Percentiles rank a stretch among this genome's conserved stretches.
phyloP scores from a whole-genome alignment of 352 stramenopile genomes.

The Phytophthora vignae region DNA sequence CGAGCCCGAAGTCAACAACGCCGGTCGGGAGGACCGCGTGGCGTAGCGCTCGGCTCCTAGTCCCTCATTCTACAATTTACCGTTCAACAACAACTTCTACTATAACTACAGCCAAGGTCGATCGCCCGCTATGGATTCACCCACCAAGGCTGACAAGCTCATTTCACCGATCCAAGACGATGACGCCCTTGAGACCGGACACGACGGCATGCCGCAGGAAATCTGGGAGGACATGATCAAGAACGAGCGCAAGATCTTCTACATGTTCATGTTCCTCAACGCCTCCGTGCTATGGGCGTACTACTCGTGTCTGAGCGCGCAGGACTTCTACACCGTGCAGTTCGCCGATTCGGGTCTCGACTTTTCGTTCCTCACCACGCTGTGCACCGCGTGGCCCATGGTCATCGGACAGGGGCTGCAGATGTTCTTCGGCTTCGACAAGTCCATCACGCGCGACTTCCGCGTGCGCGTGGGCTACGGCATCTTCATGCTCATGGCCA shows the following conservation, averaged over 20 bases:
- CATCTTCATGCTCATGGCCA: constrained; percentile 49
- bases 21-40: background rate
- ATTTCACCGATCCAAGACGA: constrained; percentile 26
- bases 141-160: constrained; percentile 39
- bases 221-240: constrained; percentile 54
- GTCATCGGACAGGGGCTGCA: constrained; percentile 48
- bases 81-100: background rate
- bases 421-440: constrained; percentile 58
- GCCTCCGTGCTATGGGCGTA: constrained; percentile 66
- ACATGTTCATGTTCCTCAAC: constrained; percentile 65
- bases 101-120: background rate
- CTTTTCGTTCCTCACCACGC: constrained; percentile 65
- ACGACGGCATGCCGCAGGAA: constrained; percentile 48
- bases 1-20: no score
- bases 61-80: constrained; percentile 10
- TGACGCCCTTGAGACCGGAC: constrained; percentile 17
- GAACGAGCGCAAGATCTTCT: constrained; percentile 53
- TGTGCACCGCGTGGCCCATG: constrained; percentile 58
- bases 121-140: constrained; percentile 12
- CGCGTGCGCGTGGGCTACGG: constrained; percentile 50
- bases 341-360: constrained; percentile 51
- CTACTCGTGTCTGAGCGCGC: constrained; percentile 65
- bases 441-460: constrained; percentile 10
- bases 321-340: constrained; percentile 54
- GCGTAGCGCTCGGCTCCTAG: background rate